These are phyloP conservation scores for Pseudonitzschia multiseries DNA, from an alignment of 108 stramenopile genomes.

Conservation along the genomic window DNA sequence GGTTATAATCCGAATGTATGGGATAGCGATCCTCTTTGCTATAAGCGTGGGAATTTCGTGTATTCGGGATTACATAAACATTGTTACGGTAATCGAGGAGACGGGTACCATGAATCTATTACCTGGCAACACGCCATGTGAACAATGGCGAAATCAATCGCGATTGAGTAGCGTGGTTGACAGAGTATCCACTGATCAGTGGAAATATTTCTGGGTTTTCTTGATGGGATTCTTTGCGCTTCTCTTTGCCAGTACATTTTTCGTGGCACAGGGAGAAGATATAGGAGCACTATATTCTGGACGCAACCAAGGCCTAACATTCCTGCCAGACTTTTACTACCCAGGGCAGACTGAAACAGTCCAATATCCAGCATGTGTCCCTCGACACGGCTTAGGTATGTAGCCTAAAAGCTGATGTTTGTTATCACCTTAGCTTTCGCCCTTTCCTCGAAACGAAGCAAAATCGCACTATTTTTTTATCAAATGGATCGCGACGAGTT, in stretches of 20 bases:
- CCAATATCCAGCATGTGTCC: too few relatives aligned
- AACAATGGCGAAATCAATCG: conserved; percentile 37
- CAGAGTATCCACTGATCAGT: not conserved
- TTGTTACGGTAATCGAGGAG: conserved; percentile 36
- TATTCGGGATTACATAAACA: conserved; percentile 32
- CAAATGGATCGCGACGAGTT: too few relatives aligned
- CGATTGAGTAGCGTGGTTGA: conserved; percentile 43
- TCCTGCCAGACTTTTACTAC: not conserved
- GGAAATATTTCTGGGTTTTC: conserved; percentile 38
- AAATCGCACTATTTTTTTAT: too few relatives aligned
- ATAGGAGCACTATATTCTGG: too few relatives aligned
- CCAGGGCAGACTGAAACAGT: not conserved
- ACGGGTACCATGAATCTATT: conserved; percentile 38
- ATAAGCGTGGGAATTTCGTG: conserved; percentile 24
- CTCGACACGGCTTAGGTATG: too few relatives aligned
- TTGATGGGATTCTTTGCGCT: conserved; percentile 41
- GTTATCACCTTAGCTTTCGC: too few relatives aligned
- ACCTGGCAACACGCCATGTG: conserved; percentile 23
- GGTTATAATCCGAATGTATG: conserved; percentile 18
- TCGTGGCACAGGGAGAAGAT: conserved; percentile 13
- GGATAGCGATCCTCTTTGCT: conserved; percentile 27
- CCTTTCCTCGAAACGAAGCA: too few relatives aligned
- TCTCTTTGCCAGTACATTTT: conserved; percentile 41
- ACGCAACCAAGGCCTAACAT: not conserved
- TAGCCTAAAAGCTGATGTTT: too few relatives aligned